These are phyloP conservation scores for Blastobotrys apis DNA, from an alignment of 1,139 yeast genomes.

Conservation along the genomic window DNA sequence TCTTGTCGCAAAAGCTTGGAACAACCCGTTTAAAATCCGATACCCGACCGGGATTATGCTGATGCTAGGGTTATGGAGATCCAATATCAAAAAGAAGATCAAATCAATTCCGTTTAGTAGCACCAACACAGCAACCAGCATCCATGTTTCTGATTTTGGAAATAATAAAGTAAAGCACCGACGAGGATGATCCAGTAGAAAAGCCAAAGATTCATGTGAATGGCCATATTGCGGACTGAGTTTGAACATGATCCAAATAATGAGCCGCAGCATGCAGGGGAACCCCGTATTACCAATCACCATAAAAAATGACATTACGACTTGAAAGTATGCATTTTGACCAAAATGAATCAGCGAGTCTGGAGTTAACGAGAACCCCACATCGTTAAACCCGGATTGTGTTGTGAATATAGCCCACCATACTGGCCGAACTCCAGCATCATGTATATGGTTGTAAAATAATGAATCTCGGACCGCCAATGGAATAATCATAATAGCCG, in stretches of 20 bases:
- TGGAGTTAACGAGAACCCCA: slow-evolving; percentile 76
- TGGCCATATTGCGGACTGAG: slow-evolving; percentile 54
- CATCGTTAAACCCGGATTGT: slow-evolving; percentile 73
- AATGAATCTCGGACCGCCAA: slow-evolving; percentile 49
- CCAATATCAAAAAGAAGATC: slow-evolving; percentile 73
- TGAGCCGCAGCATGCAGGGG: slow-evolving; percentile 71
- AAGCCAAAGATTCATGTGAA: slow-evolving; percentile 67
- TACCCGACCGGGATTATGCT: slow-evolving; percentile 58
- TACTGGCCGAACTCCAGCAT: slow-evolving; percentile 59
- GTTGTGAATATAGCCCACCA: slow-evolving; percentile 95
- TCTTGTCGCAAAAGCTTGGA: slow-evolving; percentile 88
- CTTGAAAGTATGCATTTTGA: slow-evolving; percentile 57
- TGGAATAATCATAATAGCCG: slow-evolving; percentile 55
- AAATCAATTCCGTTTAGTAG: slow-evolving; percentile 72
- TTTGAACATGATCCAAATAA: slow-evolving; percentile 75
- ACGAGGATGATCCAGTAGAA: slow-evolving; percentile 90
- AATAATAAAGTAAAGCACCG: slow-evolving; percentile 91
- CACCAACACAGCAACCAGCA: slow-evolving; percentile 74
- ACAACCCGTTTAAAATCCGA: slow-evolving; percentile 74
- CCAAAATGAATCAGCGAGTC: slow-evolving; percentile 70
- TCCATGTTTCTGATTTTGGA: slow-evolving; percentile 93
- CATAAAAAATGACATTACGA: slow-evolving; percentile 63
- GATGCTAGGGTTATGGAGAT: slow-evolving; percentile 47
- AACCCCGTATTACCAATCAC: slow-evolving; percentile 92
- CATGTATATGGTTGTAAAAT: slow-evolving; percentile 44